These are phyloP conservation scores for Mucor lusitanicus DNA, from an alignment of 371 early-diverging fungal genomes.

Conservation along the genomic window DNA sequence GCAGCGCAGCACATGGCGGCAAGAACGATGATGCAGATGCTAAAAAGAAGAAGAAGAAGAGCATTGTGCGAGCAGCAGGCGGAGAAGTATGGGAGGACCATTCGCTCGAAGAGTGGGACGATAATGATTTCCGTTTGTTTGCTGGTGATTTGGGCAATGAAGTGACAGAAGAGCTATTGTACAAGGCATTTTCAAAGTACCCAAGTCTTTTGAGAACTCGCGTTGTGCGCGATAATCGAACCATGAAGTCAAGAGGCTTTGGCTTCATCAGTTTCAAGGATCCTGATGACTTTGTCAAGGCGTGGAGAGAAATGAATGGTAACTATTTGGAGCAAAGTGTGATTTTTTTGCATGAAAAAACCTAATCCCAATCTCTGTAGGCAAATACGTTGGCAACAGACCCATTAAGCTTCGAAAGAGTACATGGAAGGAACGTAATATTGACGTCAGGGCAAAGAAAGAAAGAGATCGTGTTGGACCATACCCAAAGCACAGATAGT, in stretches of 20 bases:
- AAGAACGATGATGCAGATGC: not conserved
- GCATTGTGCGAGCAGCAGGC: conserved; percentile 79
- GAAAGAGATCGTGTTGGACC: conserved; percentile 51
- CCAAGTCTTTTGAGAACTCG: conserved; percentile 74
- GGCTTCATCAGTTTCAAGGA: conserved; percentile 85
- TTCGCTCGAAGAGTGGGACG: conserved; percentile 90
- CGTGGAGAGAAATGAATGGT: conserved; percentile 92
- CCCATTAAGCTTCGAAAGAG: conserved; percentile 94
- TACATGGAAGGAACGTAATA: conserved; percentile 91
- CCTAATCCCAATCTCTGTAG: conserved; percentile 41
- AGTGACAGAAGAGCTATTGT: conserved; percentile 79
- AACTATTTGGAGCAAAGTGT: conserved; percentile 1
- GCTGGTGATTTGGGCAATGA: conserved; percentile 91
- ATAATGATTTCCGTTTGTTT: conserved; percentile 85
- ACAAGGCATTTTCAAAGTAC: conserved; percentile 79
- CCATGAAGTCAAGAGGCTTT: conserved; percentile 81
- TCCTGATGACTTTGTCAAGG: conserved; percentile 81
- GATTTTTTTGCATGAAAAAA: not conserved
- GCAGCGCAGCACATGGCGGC: not conserved
- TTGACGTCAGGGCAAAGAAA: conserved; percentile 60
- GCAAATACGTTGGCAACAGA: conserved; percentile 94
- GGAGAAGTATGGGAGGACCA: conserved; percentile 95
- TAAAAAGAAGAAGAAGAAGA: conserved; percentile 56
- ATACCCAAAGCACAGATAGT: conserved; percentile 38
- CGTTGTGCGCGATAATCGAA: conserved; percentile 79